Base-by-base conservation (phyloP, 345 rosid genomes). In the Leavenworthia alabamica region DNA sequence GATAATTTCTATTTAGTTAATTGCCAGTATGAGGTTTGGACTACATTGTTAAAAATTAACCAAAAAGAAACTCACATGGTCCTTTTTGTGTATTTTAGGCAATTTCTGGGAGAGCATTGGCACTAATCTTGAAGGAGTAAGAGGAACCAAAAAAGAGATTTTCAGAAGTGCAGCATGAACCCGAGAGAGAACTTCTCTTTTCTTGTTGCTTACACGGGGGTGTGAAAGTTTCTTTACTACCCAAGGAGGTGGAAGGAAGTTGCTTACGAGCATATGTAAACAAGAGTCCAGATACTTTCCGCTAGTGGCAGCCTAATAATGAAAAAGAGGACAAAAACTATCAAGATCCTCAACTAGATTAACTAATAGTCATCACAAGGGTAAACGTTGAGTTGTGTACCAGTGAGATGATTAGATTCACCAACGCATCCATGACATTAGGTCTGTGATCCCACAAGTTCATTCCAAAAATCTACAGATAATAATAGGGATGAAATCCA, bases 341-440 rank as follows among this genome's bases (percentile, higher is more conserved):
- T 7, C 22, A 15, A 50, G 5, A 53, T 47, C 29, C 4, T 46
- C 32, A n/a, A 26, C 45, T 27, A 14, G 16, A 15, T 40, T 36
- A 69, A 20, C 37, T 39, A 62, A 14, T 5, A 7, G 11, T 12
- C 15, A 22, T 23, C 44, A 6, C 7, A 35, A 28, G 51, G 51
- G 39, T 27, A 54, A 9, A 0, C 36, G 33, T 27, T 70, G 51
- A 64, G 73, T 46, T 29, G 16, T 14, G 15, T 82, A 92, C 96
- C 82, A 92, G 67, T 41, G 86, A 78, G 51, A 73, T 73, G 69
- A 92, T 54, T 10, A 92, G 78, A 45, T 78, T 85, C 16, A 77
- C 73, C 74, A 86, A 61, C 2, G 96, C 91, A 67, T 89, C 96
- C 80, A 83, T 78, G 46, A 85, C 85, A 73, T 74, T 75, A 40